Evolutionary conservation across 1,284 basidiomycete species (phyloP).

Genomic region (Ceratobasidium sp.): DNA sequence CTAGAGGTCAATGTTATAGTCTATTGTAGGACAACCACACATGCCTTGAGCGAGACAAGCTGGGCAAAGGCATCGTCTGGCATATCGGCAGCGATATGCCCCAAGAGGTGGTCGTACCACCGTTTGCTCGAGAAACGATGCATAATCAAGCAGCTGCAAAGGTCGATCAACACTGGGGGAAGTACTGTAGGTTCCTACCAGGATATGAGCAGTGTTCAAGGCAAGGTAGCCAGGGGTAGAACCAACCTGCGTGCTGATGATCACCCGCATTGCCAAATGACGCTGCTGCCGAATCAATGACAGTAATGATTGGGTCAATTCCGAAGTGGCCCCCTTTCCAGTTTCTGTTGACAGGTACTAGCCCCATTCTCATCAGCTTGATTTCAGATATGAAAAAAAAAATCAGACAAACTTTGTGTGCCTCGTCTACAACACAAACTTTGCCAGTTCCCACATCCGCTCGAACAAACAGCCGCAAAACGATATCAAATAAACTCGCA

Average conservation of each 20-base stretch:
- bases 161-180: conserved; percentile 74
- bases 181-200: conserved; percentile 77
- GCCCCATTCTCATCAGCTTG: conserved; percentile 2
- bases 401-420: conserved; percentile 71
- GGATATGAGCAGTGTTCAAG: neutral
- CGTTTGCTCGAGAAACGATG: conserved; percentile 80
- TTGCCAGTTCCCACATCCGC: conserved; percentile 73
- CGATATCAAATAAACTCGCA: conserved; percentile 77
- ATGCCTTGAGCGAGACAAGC: conserved; percentile 73
- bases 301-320: conserved; percentile 70
- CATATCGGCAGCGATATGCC: conserved; percentile 75
- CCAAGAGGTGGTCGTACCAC: conserved; percentile 77
- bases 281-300: conserved; percentile 76
- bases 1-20: neutral
- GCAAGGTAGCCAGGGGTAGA: conserved; percentile 16
- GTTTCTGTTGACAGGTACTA: conserved; percentile 69
- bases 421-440: conserved; percentile 79
- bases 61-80: conserved; percentile 72
- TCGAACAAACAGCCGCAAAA: conserved; percentile 74
- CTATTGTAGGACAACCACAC: conserved; percentile 40
- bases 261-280: conserved; percentile 76
- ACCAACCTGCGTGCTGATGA: conserved; percentile 73
- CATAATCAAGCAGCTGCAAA: conserved; percentile 73
- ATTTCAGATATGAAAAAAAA: neutral
- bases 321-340: conserved; percentile 61